phyloP scores from a whole-genome alignment of 352 stramenopile species.

The Peronospora farinosa region DNA sequence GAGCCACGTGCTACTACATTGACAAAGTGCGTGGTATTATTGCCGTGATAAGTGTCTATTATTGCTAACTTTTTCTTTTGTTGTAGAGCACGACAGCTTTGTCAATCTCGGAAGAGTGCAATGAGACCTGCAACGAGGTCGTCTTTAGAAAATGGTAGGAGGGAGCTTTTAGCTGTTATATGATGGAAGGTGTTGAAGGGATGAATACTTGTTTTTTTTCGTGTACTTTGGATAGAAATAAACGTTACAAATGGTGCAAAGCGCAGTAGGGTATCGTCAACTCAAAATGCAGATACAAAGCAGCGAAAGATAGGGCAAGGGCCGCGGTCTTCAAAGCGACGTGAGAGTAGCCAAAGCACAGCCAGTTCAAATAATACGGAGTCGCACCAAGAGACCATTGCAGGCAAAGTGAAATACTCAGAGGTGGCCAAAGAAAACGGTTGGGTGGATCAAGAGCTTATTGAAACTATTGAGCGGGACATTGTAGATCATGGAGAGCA shows the following conservation, averaged over 20 bases:
- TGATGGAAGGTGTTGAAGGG: neutral
- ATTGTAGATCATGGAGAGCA: constrained; percentile 71
- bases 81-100: constrained; percentile 16
- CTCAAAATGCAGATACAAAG: constrained; percentile 9
- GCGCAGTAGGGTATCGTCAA: constrained; percentile 6
- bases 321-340: constrained; percentile 14
- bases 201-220: neutral
- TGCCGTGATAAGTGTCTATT: neutral
- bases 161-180: neutral
- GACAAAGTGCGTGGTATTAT: constrained; percentile 5
- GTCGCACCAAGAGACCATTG: constrained; percentile 27
- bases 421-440: constrained; percentile 67
- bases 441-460: constrained; percentile 74
- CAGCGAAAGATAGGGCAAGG: constrained; percentile 15
- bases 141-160: constrained; percentile 12
- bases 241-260: constrained; percentile 15
- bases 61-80: neutral
- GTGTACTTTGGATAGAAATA: constrained; percentile 15
- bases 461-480: constrained; percentile 83
- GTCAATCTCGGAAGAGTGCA: constrained; percentile 12
- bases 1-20: constrained; percentile 12
- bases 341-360: constrained; percentile 30
- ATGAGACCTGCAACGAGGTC: constrained; percentile 4
- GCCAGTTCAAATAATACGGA: constrained; percentile 23
- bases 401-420: constrained; percentile 66